Base-by-base conservation (phyloP, 2,329 filamentous ascomycete species). In the Huntiella decipiens region DNA sequence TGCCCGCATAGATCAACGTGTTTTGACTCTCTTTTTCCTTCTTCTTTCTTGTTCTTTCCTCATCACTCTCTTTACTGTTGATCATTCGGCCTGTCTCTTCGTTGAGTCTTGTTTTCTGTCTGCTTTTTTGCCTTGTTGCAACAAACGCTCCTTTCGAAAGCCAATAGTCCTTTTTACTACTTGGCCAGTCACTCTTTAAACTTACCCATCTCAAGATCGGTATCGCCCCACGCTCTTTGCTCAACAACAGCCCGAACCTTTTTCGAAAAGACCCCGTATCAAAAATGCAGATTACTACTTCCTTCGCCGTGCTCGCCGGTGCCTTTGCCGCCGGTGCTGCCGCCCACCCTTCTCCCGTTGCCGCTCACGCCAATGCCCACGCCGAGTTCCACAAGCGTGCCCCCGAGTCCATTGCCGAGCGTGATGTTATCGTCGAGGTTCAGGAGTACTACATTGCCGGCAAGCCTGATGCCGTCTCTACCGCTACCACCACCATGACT, bases 251-350 rank as follows among this genome's bases (percentile, higher is more conserved):
- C 22, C 22, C 22, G 22, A 28, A 28, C 32, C 31, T 19, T 33
- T 16, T 19, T 7, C 39, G 28, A 31, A 39, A 22, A 16, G 16
- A 44, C 8, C 8, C 5, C 15, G 2, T 35, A 13, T n/a, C 10
- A 52, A 62, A 52, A 44, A 66, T 66, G 64, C 66, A 66, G 59
- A 55, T 65, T 56, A 58, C 63, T 16, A 43, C 40, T n/a, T 54
- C 62, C 46, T 51, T 59, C 38, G 40, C 64, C 46, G 32, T 63
- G 49, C 54, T 65, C 47, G 58, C 61, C 51, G 60, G 62, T 52
- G 63, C 61, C 56, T 53, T 65, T 42, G 46, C 51, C 48, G 44
- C 44, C 8, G 61, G 63, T 54, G 64, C 56, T 47, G 57, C 61
- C 50, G 63, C 63, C 45, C 61, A 61, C 55, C 64, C 64, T 49